Percentiles rank a stretch among this genome's conserved stretches.
Evolutionary conservation across 2,329 filamentous ascomycete genomes (phyloP).

Genomic region (Ceratocystis diversiconidia): DNA sequence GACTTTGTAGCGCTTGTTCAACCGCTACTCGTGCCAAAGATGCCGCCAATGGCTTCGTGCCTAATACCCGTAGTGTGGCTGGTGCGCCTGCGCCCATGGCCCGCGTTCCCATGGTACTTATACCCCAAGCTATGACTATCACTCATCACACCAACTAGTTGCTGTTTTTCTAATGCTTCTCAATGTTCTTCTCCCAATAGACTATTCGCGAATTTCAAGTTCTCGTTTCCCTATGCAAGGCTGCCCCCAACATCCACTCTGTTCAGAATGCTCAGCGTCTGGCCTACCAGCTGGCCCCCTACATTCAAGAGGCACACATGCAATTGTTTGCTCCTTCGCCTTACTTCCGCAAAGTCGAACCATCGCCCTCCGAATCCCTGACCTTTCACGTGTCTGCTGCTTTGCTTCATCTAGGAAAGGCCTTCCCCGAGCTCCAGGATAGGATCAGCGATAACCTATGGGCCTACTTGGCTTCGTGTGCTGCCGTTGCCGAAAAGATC

Average conservation of each 20-base stretch:
- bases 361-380: slow-evolving; percentile 76
- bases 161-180: background rate
- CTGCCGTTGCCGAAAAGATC: slow-evolving; percentile 42
- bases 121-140: slow-evolving; percentile 1
- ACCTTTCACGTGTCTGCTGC: slow-evolving; percentile 67
- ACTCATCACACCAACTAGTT: background rate
- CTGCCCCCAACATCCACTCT: slow-evolving; percentile 60
- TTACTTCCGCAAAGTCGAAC: slow-evolving; percentile 67
- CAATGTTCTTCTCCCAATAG: slow-evolving; percentile 32
- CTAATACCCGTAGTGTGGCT: slow-evolving; percentile 4
- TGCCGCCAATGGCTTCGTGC: slow-evolving; percentile 32
- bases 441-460: slow-evolving; percentile 52
- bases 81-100: slow-evolving; percentile 32
- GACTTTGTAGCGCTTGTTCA: slow-evolving; percentile 44
- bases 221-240: slow-evolving; percentile 78
- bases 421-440: slow-evolving; percentile 54
- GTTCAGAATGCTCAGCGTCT: slow-evolving; percentile 63
- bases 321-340: slow-evolving; percentile 70
- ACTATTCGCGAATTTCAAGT: slow-evolving; percentile 84
- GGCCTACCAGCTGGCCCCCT: slow-evolving; percentile 63
- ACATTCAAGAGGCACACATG: slow-evolving; percentile 69
- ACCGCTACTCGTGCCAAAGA: slow-evolving; percentile 32
- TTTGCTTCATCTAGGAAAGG: slow-evolving; percentile 64
- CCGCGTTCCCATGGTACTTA: slow-evolving; percentile 45
- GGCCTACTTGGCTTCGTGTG: slow-evolving; percentile 59